Evolutionary conservation across 805 yeast genomes (phyloP), one percentile per base, ranked within the genome.

Genomic region (Saturnispora sanitii): DNA sequence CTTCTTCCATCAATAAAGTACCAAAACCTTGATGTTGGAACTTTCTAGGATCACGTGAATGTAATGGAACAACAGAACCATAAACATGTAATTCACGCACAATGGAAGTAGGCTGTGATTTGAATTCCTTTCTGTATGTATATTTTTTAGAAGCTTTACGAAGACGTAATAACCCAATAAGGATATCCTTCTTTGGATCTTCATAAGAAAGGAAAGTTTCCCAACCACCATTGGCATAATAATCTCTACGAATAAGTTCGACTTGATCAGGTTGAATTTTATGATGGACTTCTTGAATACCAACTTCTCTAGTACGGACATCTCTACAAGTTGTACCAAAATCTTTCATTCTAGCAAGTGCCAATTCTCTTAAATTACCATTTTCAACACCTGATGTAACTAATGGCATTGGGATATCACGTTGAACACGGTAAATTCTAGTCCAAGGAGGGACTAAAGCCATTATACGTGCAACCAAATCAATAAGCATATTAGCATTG

Each of bases 21-120:
- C 98, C 98, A 59, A 90, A 92, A 17, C 98, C 98, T 68, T 92
- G 98, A 67, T 92, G 98, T 66, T 92, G 98, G 68, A 92, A 92
- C 62, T 92, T 92, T 55, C 95, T 74, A 35, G 98, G 98, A 62
- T 92, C 98, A 50, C 97, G 73, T 3, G 94, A 82, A 60, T 92
- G 98, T 43, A 92, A 64, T 3, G 98, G 97, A 17, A 92, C 98
- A 16, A 88, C 98, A 4, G 95, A 83, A 12, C 98, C 98, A 55
- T 92, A 92, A 23, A 92, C 98, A 54, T 92, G 98, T 49, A 92
- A 68, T 60, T 92, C 98, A 62, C 98, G 76, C n/a, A 92, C 96
- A 41, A 92, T 77, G 2, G 96, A 86, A 0, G 96, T 84, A 45
- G 79, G 90, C 62, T 87, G 94, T 8, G 67, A 61, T 0, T 76